Base-by-base conservation (phyloP, 352 stramenopile genomes). In the Phytophthora sp. region DNA sequence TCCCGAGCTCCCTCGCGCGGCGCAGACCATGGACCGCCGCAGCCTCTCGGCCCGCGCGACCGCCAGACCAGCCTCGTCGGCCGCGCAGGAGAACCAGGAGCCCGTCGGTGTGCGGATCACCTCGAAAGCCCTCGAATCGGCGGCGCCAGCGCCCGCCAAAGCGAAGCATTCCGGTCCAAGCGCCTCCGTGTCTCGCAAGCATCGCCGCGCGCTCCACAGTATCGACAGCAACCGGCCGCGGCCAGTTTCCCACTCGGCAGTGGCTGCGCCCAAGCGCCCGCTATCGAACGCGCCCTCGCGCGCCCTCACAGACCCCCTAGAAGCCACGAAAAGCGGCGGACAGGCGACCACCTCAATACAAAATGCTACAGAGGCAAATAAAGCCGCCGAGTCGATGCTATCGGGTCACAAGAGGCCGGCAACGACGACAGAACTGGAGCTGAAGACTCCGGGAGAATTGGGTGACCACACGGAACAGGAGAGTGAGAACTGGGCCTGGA, bases 401-500 rank as follows among this genome's bases (percentile, higher is more conserved):
- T 56, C 50, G 48, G 63, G 54, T 5, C 54, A 31, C 34, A 65
- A 70, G 44, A 32, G 56, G 1, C 12, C 26, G 12, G 21, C 28
- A 50, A 54, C 53, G 18, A 24, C 37, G 18, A 15, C 38, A 0
- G 9, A 1, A 1, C 13, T 65, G 12, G 54, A 43, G 23, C 10
- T 0, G 4, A 57, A 43, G 48, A 43, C 15, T 0, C 34, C 27
- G 4, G 18, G 4, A 2, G 18, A 37, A 37, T 42, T 18, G 24
- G 27, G 15, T 0, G 31, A 32, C 0, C 49, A 42, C 12, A 59
- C 53, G 7, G 52, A 74, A 2, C 43, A 67, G 21, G 64, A 77
- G 43, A 69, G 74, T 18, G 82, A 91, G 50, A 95, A 93, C 60
- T 54, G 88, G 23, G 86, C 86, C 41, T 95, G 86, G 86, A 86